Percentiles rank a stretch among this genome's conserved stretches.
These are phyloP conservation scores for Acephala macrosclerotiorum DNA, from an alignment of 2,329 filamentous ascomycete species.

Conservation along the genomic window DNA sequence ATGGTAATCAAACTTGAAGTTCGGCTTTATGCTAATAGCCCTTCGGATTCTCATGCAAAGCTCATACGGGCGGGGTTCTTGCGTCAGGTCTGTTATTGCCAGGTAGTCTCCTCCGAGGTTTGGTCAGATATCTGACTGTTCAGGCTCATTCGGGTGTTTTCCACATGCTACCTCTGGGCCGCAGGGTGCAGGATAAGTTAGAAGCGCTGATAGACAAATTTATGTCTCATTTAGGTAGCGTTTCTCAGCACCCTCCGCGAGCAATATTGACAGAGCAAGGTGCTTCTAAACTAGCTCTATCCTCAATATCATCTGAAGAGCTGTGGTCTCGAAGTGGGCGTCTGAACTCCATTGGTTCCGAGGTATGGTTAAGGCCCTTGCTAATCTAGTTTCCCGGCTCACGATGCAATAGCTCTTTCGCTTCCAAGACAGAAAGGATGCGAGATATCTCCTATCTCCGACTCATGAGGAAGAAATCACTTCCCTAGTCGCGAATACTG, in stretches of 20 bases:
- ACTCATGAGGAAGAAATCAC: slow-evolving; percentile 99
- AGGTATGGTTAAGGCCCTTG: slow-evolving; percentile 59
- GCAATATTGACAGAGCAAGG: slow-evolving; percentile 51
- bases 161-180: slow-evolving; percentile 86
- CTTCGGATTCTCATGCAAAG: slow-evolving; percentile 68
- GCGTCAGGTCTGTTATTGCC: slow-evolving; percentile 64
- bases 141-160: slow-evolving; percentile 90
- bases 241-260: neutral
- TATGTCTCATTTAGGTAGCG: slow-evolving; percentile 76
- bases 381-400: slow-evolving; percentile 8
- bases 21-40: neutral
- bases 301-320: slow-evolving; percentile 83
- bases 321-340: slow-evolving; percentile 88
- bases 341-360: slow-evolving; percentile 73
- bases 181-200: slow-evolving; percentile 87
- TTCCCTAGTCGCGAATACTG: slow-evolving; percentile 72
- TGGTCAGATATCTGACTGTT: slow-evolving; percentile 18
- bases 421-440: slow-evolving; percentile 79
- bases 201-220: slow-evolving; percentile 86
- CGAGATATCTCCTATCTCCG: slow-evolving; percentile 80
- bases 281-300: slow-evolving; percentile 83
- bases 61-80: slow-evolving; percentile 76
- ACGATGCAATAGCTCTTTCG: slow-evolving; percentile 72
- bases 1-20: no score
- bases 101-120: neutral